Evolutionary conservation across 176 grass and related monocot species (phyloP).

Genomic region (Triticum monococcum): DNA sequence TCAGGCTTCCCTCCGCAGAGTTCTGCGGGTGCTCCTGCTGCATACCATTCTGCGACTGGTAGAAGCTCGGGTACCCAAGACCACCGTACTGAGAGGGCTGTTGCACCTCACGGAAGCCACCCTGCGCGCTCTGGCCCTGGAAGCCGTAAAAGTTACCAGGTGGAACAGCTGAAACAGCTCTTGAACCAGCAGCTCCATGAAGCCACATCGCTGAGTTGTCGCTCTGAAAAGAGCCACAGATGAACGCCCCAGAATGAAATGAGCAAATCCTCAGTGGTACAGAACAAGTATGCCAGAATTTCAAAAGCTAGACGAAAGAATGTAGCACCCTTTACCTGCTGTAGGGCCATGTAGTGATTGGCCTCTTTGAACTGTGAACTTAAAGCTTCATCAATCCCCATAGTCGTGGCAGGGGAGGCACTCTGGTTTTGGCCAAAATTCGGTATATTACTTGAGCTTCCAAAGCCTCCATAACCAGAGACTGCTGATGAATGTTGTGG

Average conservation of each 20-base stretch:
- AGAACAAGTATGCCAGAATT: constrained; percentile 11
- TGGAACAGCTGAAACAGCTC: constrained; percentile 63
- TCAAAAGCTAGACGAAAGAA: neutral
- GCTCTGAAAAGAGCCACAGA: constrained; percentile 27
- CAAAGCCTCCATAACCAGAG: constrained; percentile 74
- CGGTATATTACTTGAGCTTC: constrained; percentile 63
- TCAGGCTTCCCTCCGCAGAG: constrained; percentile 57
- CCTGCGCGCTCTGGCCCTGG: constrained; percentile 65
- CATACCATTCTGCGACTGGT: constrained; percentile 62
- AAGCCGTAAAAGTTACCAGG: constrained; percentile 75
- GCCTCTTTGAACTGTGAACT: constrained; percentile 82
- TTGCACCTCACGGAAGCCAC: constrained; percentile 67
- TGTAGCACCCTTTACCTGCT: constrained; percentile 56
- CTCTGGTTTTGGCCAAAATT: constrained; percentile 64
- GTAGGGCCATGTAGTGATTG: constrained; percentile 69
- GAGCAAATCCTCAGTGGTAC: neutral
- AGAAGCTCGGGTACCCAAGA: constrained; percentile 67
- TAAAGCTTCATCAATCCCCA: constrained; percentile 81
- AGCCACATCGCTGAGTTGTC: constrained; percentile 87
- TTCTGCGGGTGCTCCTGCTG: constrained; percentile 67
- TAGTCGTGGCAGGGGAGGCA: constrained; percentile 47
- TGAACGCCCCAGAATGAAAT: constrained; percentile 9
- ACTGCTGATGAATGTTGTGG: constrained; percentile 58
- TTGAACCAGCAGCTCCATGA: constrained; percentile 72
- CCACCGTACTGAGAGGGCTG: constrained; percentile 68